Base-by-base conservation (phyloP, 345 rosid species). In the Pseudoturritis turrita region DNA sequence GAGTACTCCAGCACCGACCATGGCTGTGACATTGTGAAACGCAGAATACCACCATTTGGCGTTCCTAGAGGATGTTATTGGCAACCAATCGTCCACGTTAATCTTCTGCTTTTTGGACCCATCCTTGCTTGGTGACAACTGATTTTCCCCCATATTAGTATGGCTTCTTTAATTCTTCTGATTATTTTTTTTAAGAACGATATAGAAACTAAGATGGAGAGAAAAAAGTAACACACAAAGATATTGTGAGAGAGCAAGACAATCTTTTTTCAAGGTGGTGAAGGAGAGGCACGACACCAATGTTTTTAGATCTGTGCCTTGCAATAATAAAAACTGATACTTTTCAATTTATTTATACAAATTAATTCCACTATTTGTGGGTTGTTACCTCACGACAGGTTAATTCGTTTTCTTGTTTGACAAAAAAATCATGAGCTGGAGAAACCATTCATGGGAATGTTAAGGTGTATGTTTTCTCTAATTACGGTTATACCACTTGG, bases 21-120 rank as follows among this genome's bases (percentile, higher is more conserved):
- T 86, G 73, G 98, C 98, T 0, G 96, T 84, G 64, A 90, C 96
- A 77, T 87, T 88, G 88, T 92, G 97, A 82, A 92, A 92, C 2
- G 97, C 83, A 4, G 96, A 84, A 68, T 83, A 90, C 93, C 96
- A 92, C 98, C 97, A 92, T 75, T 90, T 92, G 17, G 93, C 93
- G 33, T 84, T 79, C 76, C 96, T 81, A 0, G 86, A 77, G 1
- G 88, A 80, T 1, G 92, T 89, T 76, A 92, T 74, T 0, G 96
- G 98, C 58, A 88, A 89, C 89, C 96, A 92, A 3, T 85, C 89
- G 13, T 86, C 76, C 6, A 92, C 76, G 13, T 71, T n/a, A n/a
- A n/a, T 57, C 74, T 81, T 80, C 36, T 82, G 81, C 50, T 39
- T 76, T 18, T 41, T 22, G 4, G 37, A 18, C 10, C 44, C 47